A percentile compares a stretch with the other conserved stretches of the same genome.
Conservation (phyloP, 768 basidiomycete species). For the Agaricus blazei region DNA sequence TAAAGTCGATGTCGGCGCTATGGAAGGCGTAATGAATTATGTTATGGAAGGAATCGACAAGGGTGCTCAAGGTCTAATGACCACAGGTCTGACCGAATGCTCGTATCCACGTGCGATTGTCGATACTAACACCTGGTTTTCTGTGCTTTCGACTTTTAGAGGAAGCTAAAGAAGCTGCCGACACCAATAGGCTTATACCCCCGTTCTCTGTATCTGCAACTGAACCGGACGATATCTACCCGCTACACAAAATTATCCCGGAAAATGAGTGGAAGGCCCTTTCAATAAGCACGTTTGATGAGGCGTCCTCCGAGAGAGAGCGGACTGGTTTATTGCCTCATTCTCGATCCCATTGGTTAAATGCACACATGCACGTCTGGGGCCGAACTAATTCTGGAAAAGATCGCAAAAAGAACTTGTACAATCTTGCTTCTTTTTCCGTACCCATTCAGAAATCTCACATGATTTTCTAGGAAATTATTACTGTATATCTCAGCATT, state of each 20-base stretch:
- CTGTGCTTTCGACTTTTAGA: conserved; percentile 36
- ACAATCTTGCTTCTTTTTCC: conserved; percentile 19
- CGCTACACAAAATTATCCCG: conserved; percentile 71
- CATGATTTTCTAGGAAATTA: conserved; percentile 50
- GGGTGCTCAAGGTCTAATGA: conserved; percentile 64
- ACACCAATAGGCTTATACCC: conserved; percentile 72
- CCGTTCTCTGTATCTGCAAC: conserved; percentile 61
- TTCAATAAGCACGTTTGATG: conserved; percentile 48
- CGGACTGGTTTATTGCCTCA: conserved; percentile 56
- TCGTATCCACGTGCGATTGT: neutral
- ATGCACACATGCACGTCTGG: conserved; percentile 48
- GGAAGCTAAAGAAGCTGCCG: conserved; percentile 57
- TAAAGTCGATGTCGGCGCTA: conserved; percentile 82
- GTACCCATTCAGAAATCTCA: neutral
- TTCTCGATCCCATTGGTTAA: conserved; percentile 64
- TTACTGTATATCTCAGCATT: conserved; percentile 81
- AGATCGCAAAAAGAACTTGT: conserved; percentile 58
- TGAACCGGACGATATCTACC: conserved; percentile 70
- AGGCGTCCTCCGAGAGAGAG: conserved; percentile 41
- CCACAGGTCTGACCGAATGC: conserved; percentile 48
- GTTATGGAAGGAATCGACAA: conserved; percentile 81
- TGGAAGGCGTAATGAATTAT: conserved; percentile 78
- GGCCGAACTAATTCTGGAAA: conserved; percentile 42
- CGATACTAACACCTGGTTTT: neutral
- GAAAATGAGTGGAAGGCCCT: conserved; percentile 78